These are phyloP conservation scores for Ganoderma boninense DNA, from an alignment of 1,284 basidiomycete species.

Conservation along the genomic window DNA sequence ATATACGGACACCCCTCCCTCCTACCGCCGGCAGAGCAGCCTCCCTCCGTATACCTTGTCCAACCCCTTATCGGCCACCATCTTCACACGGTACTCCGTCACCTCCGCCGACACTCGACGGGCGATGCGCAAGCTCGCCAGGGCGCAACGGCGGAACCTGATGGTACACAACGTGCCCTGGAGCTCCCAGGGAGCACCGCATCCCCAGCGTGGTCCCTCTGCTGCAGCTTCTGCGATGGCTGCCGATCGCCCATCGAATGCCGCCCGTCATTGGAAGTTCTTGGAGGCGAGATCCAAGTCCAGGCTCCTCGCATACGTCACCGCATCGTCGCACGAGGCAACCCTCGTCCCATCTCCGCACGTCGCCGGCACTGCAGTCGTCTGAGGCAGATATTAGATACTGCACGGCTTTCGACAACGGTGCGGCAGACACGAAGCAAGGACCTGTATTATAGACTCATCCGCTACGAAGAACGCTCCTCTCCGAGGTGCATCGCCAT, in stretches of 20 bases:
- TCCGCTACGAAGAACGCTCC: not conserved
- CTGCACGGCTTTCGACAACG: too few relatives aligned
- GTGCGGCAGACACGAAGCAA: too few relatives aligned
- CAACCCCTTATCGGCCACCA: not conserved
- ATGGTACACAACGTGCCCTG: constrained; percentile 2
- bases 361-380: not conserved
- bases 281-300: not conserved
- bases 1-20: not conserved
- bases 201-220: not conserved
- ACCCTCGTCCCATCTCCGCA: not conserved
- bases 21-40: not conserved
- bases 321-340: not conserved
- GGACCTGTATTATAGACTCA: not conserved
- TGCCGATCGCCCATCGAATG: not conserved
- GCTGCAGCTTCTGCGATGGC: not conserved
- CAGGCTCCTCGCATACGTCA: not conserved
- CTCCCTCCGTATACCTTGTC: not conserved
- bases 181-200: not conserved
- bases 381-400: not conserved
- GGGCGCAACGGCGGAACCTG: not conserved
- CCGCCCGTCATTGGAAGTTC: not conserved
- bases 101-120: not conserved
- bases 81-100: not conserved
- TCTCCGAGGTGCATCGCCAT: too few relatives aligned
- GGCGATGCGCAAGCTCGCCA: not conserved